Evolutionary conservation across 2,329 filamentous ascomycete species (phyloP).

Genomic region (Aspergillus sp.): DNA sequence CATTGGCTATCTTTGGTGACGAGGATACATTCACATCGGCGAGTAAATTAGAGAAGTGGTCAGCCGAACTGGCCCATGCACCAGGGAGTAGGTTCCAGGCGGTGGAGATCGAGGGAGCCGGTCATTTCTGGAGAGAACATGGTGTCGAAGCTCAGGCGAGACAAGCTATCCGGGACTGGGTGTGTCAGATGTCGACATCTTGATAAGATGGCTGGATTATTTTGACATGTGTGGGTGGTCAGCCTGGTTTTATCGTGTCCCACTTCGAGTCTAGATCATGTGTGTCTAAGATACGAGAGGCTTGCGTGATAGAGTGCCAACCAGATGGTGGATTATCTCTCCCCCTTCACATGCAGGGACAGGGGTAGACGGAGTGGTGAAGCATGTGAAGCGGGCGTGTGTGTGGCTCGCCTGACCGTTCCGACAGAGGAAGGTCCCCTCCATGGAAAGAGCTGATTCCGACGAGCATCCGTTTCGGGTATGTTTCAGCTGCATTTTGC

Average conservation of each 20-base stretch:
- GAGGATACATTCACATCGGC: conserved; percentile 71
- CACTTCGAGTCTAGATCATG: neutral
- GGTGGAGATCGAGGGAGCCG: conserved; percentile 55
- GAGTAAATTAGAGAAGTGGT: conserved; percentile 68
- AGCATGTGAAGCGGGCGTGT: conserved; percentile 2
- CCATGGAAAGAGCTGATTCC: neutral
- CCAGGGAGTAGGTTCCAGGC: conserved; percentile 51
- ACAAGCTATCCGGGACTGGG: conserved; percentile 44
- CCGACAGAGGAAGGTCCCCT: neutral
- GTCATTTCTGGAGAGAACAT: conserved; percentile 65
- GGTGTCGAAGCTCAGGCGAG: conserved; percentile 49
- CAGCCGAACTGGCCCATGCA: conserved; percentile 50
- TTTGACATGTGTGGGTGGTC: neutral
- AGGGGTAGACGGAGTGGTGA: neutral
- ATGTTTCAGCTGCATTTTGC: neutral
- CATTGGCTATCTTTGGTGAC: conserved; percentile 73
- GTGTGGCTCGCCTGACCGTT: conserved; percentile 3
- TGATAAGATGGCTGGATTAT: neutral
- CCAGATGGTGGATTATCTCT: neutral
- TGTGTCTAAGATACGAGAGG: neutral
- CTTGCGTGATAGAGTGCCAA: neutral
- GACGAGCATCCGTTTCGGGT: neutral
- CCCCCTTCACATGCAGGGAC: conserved; percentile 2
- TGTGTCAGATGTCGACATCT: conserved; percentile 23
- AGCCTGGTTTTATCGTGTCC: neutral